These are phyloP conservation scores for Sporothrix schenckii DNA, from an alignment of 2,329 filamentous ascomycete genomes.

Conservation along the genomic window DNA sequence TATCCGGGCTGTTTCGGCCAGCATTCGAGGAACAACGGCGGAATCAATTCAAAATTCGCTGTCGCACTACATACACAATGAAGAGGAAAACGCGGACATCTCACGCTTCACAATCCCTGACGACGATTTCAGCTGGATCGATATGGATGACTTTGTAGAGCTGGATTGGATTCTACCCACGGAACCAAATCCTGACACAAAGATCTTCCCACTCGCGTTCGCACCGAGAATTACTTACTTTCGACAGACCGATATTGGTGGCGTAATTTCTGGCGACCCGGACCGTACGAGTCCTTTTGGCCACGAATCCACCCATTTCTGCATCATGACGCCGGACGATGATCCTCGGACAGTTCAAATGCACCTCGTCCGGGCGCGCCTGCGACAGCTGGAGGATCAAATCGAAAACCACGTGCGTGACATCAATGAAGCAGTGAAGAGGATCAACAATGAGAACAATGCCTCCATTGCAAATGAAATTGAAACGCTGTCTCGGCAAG, in stretches of 20 bases:
- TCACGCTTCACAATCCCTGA: slow-evolving; percentile 95
- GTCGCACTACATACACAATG: slow-evolving; percentile 56
- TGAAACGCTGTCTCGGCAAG: slow-evolving; percentile 62
- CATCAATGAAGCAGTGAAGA: slow-evolving; percentile 76
- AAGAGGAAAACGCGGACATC: slow-evolving; percentile 66
- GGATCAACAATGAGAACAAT: slow-evolving; percentile 54
- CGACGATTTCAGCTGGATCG: slow-evolving; percentile 93
- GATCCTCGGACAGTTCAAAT: slow-evolving; percentile 88
- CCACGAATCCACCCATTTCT: slow-evolving; percentile 88
- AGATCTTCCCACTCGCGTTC: slow-evolving; percentile 88
- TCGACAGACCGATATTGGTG: slow-evolving; percentile 89
- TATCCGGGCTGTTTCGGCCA: slow-evolving; percentile 89
- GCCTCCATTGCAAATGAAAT: slow-evolving; percentile 56
- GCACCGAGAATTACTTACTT: slow-evolving; percentile 97
- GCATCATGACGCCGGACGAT: slow-evolving; percentile 89
- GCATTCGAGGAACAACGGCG: slow-evolving; percentile 76
- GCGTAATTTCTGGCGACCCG: slow-evolving; percentile 76
- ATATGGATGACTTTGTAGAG: slow-evolving; percentile 99
- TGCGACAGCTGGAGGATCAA: slow-evolving; percentile 77
- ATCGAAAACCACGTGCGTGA: slow-evolving; percentile 72
- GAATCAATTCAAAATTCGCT: slow-evolving; percentile 68
- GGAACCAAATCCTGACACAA: slow-evolving; percentile 87
- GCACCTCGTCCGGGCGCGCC: slow-evolving; percentile 77
- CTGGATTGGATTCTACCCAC: slow-evolving; percentile 93
- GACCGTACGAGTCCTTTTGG: slow-evolving; percentile 88